These are phyloP conservation scores for Tubosaeta brunneosetosa DNA, from an alignment of 768 basidiomycete species.

Conservation along the genomic window DNA sequence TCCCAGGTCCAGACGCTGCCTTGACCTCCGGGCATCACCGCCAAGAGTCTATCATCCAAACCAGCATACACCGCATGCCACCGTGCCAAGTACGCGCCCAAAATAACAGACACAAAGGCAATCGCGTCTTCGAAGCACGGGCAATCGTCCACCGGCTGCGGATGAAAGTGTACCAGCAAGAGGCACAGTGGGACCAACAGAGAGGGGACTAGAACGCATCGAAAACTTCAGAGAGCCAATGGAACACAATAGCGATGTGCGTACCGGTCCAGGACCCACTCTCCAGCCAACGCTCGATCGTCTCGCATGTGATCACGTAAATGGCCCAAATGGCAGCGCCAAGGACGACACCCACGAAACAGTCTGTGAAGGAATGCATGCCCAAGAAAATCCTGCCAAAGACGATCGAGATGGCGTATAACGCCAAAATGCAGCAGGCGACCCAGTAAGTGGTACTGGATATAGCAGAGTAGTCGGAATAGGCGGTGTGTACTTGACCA, in stretches of 20 bases:
- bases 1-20: constrained; percentile 35
- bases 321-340: constrained; percentile 62
- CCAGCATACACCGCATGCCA: constrained; percentile 54
- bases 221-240: constrained; percentile 10
- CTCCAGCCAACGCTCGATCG: constrained; percentile 42
- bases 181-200: constrained; percentile 60
- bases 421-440: constrained; percentile 40
- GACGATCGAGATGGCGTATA: constrained; percentile 69
- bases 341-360: constrained; percentile 54
- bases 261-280: constrained; percentile 35
- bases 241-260: constrained; percentile 13
- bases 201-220: constrained; percentile 45
- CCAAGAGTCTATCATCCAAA: constrained; percentile 32
- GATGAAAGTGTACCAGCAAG: constrained; percentile 80
- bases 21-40: constrained; percentile 56
- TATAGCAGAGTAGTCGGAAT: constrained; percentile 34
- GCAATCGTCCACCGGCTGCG: constrained; percentile 93
- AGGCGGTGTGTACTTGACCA: constrained; percentile 51
- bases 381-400: constrained; percentile 80
- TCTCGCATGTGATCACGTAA: constrained; percentile 32
- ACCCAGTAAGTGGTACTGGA: constrained; percentile 43
- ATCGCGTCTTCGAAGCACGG: constrained; percentile 98
- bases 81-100: constrained; percentile 64
- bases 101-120: constrained; percentile 79
- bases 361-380: constrained; percentile 86